Evolutionary conservation across 345 rosid species (phyloP).

Genomic region (Mallotus nudiflorus): DNA sequence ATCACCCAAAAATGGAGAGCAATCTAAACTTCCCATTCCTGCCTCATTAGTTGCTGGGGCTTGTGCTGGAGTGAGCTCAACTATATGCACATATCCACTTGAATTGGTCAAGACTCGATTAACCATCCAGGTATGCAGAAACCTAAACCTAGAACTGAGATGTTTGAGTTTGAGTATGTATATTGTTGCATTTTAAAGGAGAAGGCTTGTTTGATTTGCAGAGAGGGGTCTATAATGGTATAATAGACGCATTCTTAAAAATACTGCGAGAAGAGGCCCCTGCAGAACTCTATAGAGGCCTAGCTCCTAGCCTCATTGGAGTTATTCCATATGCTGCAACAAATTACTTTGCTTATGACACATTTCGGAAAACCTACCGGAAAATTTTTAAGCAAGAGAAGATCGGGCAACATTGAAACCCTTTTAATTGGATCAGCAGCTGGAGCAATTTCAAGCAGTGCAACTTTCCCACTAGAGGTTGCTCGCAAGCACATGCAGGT

Average conservation of each 20-base stretch:
- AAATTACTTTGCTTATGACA: slow-evolving; percentile 89
- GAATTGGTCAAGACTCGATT: slow-evolving; percentile 90
- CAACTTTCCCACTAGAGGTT: slow-evolving; percentile 94
- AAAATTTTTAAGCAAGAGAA: slow-evolving; percentile 69
- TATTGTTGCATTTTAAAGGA: neutral
- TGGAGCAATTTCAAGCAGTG: slow-evolving; percentile 85
- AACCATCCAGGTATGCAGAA: slow-evolving; percentile 69
- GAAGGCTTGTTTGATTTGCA: slow-evolving; percentile 36
- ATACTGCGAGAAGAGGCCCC: slow-evolving; percentile 79
- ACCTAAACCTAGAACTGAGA: neutral
- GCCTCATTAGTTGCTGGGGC: slow-evolving; percentile 95
- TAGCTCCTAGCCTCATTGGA: slow-evolving; percentile 91
- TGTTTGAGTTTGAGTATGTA: neutral
- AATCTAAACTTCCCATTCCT: slow-evolving; percentile 62
- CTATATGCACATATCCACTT: slow-evolving; percentile 88
- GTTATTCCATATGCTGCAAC: slow-evolving; percentile 95
- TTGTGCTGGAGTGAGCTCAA: slow-evolving; percentile 96
- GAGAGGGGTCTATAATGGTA: slow-evolving; percentile 78
- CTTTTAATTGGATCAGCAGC: slow-evolving; percentile 87
- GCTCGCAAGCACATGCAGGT: slow-evolving; percentile 99
- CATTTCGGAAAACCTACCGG: slow-evolving; percentile 69
- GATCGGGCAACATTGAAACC: slow-evolving; percentile 87
- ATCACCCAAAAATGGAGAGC: slow-evolving; percentile 68
- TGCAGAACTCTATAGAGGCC: slow-evolving; percentile 87
- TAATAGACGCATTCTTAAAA: slow-evolving; percentile 73